Evolutionary conservation across 164 flowering plant species (phyloP).

Genomic region (Aristolochia contorta): DNA sequence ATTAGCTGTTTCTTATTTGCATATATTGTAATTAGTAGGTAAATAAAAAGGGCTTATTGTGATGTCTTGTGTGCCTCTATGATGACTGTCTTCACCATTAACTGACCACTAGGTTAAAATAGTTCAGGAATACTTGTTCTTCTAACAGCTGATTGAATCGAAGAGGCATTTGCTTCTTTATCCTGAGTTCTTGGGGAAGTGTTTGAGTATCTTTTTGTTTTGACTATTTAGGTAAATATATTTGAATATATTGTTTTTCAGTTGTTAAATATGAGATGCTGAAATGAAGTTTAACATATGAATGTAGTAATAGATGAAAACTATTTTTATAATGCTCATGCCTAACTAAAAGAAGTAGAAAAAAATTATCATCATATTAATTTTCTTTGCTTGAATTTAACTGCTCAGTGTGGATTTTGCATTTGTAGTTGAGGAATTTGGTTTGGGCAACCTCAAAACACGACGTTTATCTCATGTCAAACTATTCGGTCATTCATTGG

Average conservation of each 20-base stretch:
- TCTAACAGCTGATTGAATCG: background rate
- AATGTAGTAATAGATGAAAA: too few relatives aligned
- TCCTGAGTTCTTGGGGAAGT: background rate
- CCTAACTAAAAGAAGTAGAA: too few relatives aligned
- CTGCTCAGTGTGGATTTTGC: background rate
- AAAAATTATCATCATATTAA: too few relatives aligned
- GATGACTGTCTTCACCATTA: too few relatives aligned
- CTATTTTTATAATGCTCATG: too few relatives aligned
- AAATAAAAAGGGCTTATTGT: too few relatives aligned
- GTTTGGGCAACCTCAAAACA: conserved; percentile 17
- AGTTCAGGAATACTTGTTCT: too few relatives aligned
- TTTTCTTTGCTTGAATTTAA: background rate
- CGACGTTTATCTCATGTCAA: conserved; percentile 14
- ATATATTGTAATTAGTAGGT: too few relatives aligned
- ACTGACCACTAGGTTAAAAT: too few relatives aligned
- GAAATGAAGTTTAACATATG: too few relatives aligned
- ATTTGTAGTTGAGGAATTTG: conserved; percentile 14
- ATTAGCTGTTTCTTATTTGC: too few relatives aligned
- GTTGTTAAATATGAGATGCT: background rate
- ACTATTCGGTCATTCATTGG: conserved; percentile 14
- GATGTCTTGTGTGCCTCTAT: too few relatives aligned
- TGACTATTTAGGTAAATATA: background rate
- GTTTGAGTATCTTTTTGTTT: background rate
- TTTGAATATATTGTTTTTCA: background rate
- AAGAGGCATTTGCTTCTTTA: background rate